Evolutionary conservation across 2,329 filamentous ascomycete species (phyloP).

Genomic region (Trichoderma arundinaceum): DNA sequence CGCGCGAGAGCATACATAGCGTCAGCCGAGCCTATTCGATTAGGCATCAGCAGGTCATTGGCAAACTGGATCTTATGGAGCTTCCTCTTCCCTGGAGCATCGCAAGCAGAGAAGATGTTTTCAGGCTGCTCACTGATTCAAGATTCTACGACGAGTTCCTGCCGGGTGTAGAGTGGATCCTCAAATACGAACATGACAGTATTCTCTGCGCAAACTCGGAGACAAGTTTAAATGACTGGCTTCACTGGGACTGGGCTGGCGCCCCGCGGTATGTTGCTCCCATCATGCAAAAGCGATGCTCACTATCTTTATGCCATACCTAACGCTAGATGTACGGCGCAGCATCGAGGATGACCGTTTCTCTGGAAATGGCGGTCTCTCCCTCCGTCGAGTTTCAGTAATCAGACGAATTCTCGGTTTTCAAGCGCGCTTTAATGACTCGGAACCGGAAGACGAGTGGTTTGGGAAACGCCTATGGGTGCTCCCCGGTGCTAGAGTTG

Average conservation of each 20-base stretch:
- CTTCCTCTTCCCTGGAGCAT: slow-evolving; percentile 56
- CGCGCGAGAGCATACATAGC: slow-evolving; percentile 53
- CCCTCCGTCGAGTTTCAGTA: slow-evolving; percentile 58
- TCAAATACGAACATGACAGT: slow-evolving; percentile 62
- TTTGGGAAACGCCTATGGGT: slow-evolving; percentile 55
- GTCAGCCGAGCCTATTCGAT: slow-evolving; percentile 54
- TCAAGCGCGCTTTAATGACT: slow-evolving; percentile 57
- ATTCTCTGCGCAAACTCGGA: slow-evolving; percentile 61
- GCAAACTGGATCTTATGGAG: slow-evolving; percentile 58
- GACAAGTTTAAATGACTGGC: slow-evolving; percentile 59
- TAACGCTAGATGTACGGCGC: neutral
- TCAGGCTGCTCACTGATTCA: slow-evolving; percentile 55
- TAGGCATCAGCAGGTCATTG: slow-evolving; percentile 55
- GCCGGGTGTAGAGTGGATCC: slow-evolving; percentile 58
- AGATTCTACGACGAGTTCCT: slow-evolving; percentile 60
- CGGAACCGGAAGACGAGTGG: slow-evolving; percentile 62
- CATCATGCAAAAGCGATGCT: neutral
- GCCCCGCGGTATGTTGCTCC: slow-evolving; percentile 49
- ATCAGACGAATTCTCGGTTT: slow-evolving; percentile 55
- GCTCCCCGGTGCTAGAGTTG: slow-evolving; percentile 56
- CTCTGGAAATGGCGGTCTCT: slow-evolving; percentile 60
- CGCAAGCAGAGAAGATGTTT: slow-evolving; percentile 54
- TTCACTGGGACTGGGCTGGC: slow-evolving; percentile 61
- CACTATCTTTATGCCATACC: neutral
- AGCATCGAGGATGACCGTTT: slow-evolving; percentile 51